Conservation (phyloP, 805 yeast species). For the Zygoascus flipseniorum region DNA sequence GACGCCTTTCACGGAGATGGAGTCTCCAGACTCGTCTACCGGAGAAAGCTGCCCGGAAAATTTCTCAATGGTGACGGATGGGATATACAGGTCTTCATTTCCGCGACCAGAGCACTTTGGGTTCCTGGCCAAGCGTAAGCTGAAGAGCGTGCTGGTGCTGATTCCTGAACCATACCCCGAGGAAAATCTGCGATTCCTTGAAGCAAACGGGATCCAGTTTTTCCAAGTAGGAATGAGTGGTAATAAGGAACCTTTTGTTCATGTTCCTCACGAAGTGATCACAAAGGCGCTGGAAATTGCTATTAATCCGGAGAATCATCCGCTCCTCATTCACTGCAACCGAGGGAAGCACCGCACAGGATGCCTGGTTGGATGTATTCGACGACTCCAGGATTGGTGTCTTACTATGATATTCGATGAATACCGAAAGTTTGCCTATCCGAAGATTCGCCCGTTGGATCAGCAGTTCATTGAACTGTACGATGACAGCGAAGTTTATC, state of each 20-base stretch:
- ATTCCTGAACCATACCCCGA: constrained; percentile 89
- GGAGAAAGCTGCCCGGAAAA: constrained; percentile 57
- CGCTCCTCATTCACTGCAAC: constrained; percentile 88
- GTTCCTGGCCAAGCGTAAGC: constrained; percentile 51
- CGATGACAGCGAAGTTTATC: constrained; percentile 53
- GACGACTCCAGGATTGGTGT: constrained; percentile 88
- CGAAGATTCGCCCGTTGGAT: constrained; percentile 91
- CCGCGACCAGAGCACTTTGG: constrained; percentile 78
- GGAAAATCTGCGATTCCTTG: constrained; percentile 59
- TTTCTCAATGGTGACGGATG: constrained; percentile 72
- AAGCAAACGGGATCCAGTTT: constrained; percentile 52
- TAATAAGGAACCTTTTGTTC: constrained; percentile 86
- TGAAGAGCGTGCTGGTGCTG: constrained; percentile 72
- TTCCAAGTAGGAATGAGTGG: constrained; percentile 92
- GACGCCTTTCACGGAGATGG: neutral
- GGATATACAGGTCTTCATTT: constrained; percentile 80
- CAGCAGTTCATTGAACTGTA: constrained; percentile 92
- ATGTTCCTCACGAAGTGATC: constrained; percentile 51
- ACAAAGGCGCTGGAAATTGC: constrained; percentile 77
- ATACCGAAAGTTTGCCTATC: constrained; percentile 87
- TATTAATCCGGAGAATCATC: constrained; percentile 80
- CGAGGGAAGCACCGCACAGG: constrained; percentile 97
- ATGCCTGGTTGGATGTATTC: constrained; percentile 85
- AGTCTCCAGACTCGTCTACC: neutral
- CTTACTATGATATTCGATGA: constrained; percentile 92